These are phyloP conservation scores for Penicillium argentinense DNA, from an alignment of 495 filamentous ascomycete genomes.

Conservation along the genomic window DNA sequence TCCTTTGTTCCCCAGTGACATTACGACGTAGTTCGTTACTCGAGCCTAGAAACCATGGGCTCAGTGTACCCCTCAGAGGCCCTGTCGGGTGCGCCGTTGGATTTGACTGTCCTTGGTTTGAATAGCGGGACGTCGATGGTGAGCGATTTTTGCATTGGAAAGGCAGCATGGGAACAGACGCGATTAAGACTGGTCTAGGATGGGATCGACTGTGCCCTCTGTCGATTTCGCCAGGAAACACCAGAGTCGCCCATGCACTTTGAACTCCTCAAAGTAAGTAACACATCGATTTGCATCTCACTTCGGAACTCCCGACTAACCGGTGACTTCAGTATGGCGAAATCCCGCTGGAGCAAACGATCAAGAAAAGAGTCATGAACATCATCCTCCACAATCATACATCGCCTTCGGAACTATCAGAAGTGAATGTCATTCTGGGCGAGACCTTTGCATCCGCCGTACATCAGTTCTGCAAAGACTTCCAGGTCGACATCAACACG, in stretches of 20 bases:
- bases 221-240: constrained; percentile 49
- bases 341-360: constrained; percentile 47
- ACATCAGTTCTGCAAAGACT: constrained; percentile 45
- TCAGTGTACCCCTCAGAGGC: constrained; percentile 4
- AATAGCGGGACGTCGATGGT: constrained; percentile 48
- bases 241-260: constrained; percentile 51
- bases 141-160: constrained; percentile 4
- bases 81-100: constrained; percentile 7
- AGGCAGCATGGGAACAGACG: background rate
- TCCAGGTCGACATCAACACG: constrained; percentile 42
- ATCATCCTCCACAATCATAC: constrained; percentile 55
- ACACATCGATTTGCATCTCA: too few species aligned
- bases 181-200: too few species aligned
- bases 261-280: constrained; percentile 38
- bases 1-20: constrained; percentile 2
- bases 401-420: constrained; percentile 50
- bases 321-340: constrained; percentile 38
- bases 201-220: constrained; percentile 53
- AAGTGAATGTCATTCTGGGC: constrained; percentile 53
- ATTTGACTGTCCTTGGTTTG: constrained; percentile 51
- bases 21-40: background rate
- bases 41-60: constrained; percentile 6
- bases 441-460: constrained; percentile 52
- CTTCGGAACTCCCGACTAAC: too few species aligned
- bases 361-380: constrained; percentile 57